Conservation (phyloP, 768 basidiomycete genomes). For the Harrya chromipes region DNA sequence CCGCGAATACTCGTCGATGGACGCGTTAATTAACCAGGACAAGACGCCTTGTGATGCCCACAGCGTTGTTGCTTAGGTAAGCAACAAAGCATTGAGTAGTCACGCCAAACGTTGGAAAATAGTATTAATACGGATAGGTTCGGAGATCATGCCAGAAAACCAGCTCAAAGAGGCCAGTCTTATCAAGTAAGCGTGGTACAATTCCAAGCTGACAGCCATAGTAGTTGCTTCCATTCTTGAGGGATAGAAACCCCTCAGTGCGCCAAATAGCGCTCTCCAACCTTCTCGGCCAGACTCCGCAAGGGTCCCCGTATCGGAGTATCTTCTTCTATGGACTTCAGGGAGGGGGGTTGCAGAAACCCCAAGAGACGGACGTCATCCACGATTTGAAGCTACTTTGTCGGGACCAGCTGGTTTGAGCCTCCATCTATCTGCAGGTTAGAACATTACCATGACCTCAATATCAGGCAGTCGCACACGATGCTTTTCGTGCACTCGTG, state of each 20-base stretch:
- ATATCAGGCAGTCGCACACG: slow-evolving; percentile 80
- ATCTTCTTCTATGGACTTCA: slow-evolving; percentile 71
- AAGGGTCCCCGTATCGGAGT: slow-evolving; percentile 63
- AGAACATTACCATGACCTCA: slow-evolving; percentile 14
- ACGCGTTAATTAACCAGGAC: slow-evolving; percentile 21
- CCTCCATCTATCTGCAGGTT: slow-evolving; percentile 35
- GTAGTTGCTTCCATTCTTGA: slow-evolving; percentile 83
- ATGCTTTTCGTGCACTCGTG: slow-evolving; percentile 90
- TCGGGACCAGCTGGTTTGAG: slow-evolving; percentile 70
- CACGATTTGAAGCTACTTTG: slow-evolving; percentile 84
- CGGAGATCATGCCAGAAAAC: slow-evolving; percentile 32
- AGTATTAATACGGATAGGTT: background rate
- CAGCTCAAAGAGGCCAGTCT: slow-evolving; percentile 40
- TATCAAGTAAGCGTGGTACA: background rate
- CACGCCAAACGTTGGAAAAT: slow-evolving; percentile 29
- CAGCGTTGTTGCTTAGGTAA: slow-evolving; percentile 21
- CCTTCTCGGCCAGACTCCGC: slow-evolving; percentile 75
- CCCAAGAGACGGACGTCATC: slow-evolving; percentile 65
- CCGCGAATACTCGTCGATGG: slow-evolving; percentile 4
- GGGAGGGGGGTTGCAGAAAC: slow-evolving; percentile 52
- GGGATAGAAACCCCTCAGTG: slow-evolving; percentile 84
- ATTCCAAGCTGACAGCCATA: slow-evolving; percentile 7
- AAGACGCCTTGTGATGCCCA: background rate
- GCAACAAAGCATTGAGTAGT: slow-evolving; percentile 2
- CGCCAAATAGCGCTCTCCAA: slow-evolving; percentile 84